Percentiles rank a stretch among this genome's conserved stretches.
Conservation (phyloP, 2,329 filamentous ascomycete species). For the Ophiostoma montium region DNA sequence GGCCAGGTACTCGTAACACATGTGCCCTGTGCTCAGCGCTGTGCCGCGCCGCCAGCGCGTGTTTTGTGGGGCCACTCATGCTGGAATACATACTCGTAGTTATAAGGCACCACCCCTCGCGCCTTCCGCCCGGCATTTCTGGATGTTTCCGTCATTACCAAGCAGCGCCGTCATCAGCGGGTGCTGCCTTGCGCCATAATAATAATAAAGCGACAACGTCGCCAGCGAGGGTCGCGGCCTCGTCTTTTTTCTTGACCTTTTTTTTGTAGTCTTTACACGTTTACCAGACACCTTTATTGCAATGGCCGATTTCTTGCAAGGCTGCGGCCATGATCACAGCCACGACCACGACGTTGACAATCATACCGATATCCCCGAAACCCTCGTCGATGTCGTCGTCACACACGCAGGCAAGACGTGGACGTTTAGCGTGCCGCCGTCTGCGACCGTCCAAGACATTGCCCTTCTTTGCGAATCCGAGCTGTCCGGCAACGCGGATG, state of each 20-base stretch:
- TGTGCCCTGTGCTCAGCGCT: neutral
- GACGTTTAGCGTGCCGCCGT: slow-evolving; percentile 10
- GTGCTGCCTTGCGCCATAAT: neutral
- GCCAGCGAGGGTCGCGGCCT: neutral
- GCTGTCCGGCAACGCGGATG: no score
- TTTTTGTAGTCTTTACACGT: neutral
- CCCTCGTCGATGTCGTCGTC: slow-evolving; percentile 12
- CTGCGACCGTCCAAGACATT: slow-evolving; percentile 16
- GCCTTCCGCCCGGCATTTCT: neutral
- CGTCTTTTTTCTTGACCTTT: neutral
- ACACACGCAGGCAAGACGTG: slow-evolving; percentile 13
- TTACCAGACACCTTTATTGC: no score
- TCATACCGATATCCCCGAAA: neutral
- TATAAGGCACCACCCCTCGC: no score
- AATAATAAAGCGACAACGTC: neutral
- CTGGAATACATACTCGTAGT: neutral
- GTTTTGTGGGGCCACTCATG: neutral
- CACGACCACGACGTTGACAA: neutral
- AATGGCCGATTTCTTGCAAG: no score
- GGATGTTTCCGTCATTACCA: slow-evolving; percentile 10
- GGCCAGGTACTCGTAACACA: slow-evolving; percentile 13
- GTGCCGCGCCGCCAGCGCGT: slow-evolving; percentile 3
- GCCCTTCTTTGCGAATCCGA: slow-evolving; percentile 14
- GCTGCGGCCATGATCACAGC: neutral
- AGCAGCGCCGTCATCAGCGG: slow-evolving; percentile 5